Evolutionary conservation across 2,329 filamentous ascomycete genomes (phyloP).

Genomic region (Trichoderma endophyticum): DNA sequence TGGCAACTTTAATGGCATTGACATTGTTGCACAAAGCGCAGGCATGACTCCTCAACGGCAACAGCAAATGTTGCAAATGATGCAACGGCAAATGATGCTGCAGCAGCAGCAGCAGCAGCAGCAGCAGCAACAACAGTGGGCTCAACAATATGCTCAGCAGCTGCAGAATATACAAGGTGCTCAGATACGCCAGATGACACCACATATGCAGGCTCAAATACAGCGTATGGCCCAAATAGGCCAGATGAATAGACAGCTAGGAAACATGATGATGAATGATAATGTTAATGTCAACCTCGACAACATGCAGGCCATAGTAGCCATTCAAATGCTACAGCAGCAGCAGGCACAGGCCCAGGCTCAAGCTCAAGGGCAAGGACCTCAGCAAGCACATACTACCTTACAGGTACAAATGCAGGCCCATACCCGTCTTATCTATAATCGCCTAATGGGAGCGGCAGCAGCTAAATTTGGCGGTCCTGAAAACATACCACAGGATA

Average conservation of each 20-base stretch:
- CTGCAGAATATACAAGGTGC: conserved; percentile 41
- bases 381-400: conserved; percentile 31
- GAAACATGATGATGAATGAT: conserved; percentile 36
- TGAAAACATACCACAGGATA: conserved; percentile 46
- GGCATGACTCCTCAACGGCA: conserved; percentile 36
- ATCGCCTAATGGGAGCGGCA: conserved; percentile 35
- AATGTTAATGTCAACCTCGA: conserved; percentile 28
- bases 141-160: conserved; percentile 43
- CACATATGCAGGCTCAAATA: conserved; percentile 38
- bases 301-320: conserved; percentile 39
- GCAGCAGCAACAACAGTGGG: conserved; percentile 42
- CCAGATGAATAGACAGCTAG: conserved; percentile 34
- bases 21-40: conserved; percentile 27
- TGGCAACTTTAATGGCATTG: conserved; percentile 37
- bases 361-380: conserved; percentile 36
- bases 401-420: not conserved
- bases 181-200: conserved; percentile 33
- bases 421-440: conserved; percentile 38
- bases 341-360: conserved; percentile 28
- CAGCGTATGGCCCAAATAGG: conserved; percentile 39
- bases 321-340: conserved; percentile 36
- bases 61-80: conserved; percentile 34
- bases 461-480: conserved; percentile 39
- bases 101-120: conserved; percentile 43
- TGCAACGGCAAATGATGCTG: conserved; percentile 38